These are phyloP conservation scores for Piloderma croceum DNA, from an alignment of 768 basidiomycete genomes.

Conservation along the genomic window DNA sequence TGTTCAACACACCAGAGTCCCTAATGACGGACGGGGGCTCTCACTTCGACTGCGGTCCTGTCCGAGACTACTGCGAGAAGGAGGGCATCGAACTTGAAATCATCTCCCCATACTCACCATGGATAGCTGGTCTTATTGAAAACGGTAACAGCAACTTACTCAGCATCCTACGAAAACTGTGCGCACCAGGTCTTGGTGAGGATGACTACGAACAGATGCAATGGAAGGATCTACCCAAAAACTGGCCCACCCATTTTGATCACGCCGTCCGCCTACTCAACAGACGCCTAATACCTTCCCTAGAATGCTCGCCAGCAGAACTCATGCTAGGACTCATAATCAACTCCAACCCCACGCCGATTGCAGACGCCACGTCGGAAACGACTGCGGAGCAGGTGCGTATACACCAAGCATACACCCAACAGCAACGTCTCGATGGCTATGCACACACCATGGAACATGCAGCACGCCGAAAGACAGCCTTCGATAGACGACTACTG, in stretches of 20 bases:
- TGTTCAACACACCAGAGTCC: constrained; percentile 7
- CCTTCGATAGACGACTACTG: constrained; percentile 23
- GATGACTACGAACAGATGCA: constrained; percentile 8
- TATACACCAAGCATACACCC: constrained; percentile 12
- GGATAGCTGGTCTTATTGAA: constrained; percentile 24
- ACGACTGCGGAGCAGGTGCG: constrained; percentile 3
- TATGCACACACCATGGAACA: constrained; percentile 19
- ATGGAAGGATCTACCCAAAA: constrained; percentile 11
- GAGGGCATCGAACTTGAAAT: constrained; percentile 10
- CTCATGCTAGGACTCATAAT: constrained; percentile 24
- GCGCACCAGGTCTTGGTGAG: constrained; percentile 16
- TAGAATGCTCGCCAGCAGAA: constrained; percentile 21
- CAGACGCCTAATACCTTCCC: constrained; percentile 14
- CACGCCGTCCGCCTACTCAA: constrained; percentile 17
- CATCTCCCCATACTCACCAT: constrained; percentile 19
- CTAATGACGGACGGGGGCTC: constrained; percentile 21
- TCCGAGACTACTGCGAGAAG: constrained; percentile 10
- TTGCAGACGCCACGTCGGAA: constrained; percentile 13
- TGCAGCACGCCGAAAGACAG: constrained; percentile 17
- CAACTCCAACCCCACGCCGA: constrained; percentile 17
- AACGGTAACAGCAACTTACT: constrained; percentile 18
- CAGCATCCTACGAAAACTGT: constrained; percentile 13
- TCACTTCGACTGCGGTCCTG: constrained; percentile 19
- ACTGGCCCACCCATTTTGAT: constrained; percentile 20
- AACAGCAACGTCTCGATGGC: constrained; percentile 26